Base-by-base conservation (phyloP, 768 basidiomycete genomes). In the Trametes coccinea region DNA sequence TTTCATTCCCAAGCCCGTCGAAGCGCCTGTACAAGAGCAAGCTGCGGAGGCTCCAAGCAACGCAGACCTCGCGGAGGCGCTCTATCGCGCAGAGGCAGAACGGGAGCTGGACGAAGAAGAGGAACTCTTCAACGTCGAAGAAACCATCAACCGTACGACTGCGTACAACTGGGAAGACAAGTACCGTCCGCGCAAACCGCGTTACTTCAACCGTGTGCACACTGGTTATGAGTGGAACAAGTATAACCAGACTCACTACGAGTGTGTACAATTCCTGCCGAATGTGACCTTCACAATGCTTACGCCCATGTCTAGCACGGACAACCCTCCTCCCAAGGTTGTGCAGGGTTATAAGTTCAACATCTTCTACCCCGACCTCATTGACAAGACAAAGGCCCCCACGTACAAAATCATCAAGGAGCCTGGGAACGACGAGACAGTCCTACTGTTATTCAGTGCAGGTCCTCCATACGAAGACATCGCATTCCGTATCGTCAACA, bases 191-290 rank as follows among this genome's bases (percentile, higher is more conserved):
- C 83, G 97, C 39, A 99, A 98, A 74, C 97, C 97, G 47, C 82
- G 95, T 64, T 99, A 98, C 79, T 98, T 98, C 79, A 99, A 99
- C 72, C 88, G 97, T 60, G 97, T 98, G 29, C 95, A 98, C 71
- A 99, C 97, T 33, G 97, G 97, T 30, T 99, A 96, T 72, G 97
- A 99, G 73, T 99, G 97, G 97, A 98, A 96, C 80, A 98, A 98
- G 79, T 99, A 98, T 75, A 98, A 98, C 74, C 96, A 98, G 74
- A 98, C 97, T 3, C 97, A 98, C 77, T 99, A 98, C 75, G 97
- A 98, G 93, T 96, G 78, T 65, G 92, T 82, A 22, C 58, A 16
- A 44, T 43, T 59, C 40, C 59, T 51, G 51, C 49, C 14, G 63
- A 13, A 22, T 22, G 11, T 2, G 47, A 60, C 11, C 47, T 51